Evolutionary conservation across 257 asterid genomes (phyloP).

Genomic region (Nemophila menziesii): DNA sequence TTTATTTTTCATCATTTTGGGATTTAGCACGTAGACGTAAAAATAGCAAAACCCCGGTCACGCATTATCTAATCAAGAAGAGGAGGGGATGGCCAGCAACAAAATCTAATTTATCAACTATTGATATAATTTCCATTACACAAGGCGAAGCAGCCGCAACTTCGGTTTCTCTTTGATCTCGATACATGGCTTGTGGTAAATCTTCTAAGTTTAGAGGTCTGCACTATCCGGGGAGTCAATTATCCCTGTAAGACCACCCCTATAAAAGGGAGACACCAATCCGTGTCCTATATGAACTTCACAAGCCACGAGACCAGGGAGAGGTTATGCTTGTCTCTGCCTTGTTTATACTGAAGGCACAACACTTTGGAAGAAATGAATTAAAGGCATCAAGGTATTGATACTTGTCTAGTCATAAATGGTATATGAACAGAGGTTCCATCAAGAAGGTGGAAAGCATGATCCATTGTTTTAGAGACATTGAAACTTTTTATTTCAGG

Average conservation of each 20-base stretch:
- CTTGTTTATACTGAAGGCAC: conserved; percentile 12
- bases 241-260: conserved; percentile 3
- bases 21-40: conserved; percentile 8
- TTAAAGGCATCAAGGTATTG: conserved; percentile 6
- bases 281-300: neutral
- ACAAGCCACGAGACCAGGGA: too few species aligned
- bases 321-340: conserved; percentile 10
- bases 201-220: neutral
- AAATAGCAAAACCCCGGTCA: conserved; percentile 9
- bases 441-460: too few species aligned
- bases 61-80: conserved; percentile 10
- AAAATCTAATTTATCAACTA: conserved; percentile 4
- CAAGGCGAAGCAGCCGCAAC: too few species aligned
- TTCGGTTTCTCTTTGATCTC: conserved; percentile 11
- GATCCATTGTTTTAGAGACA: too few species aligned
- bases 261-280: neutral
- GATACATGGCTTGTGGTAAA: conserved; percentile 7
- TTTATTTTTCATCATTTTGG: too few species aligned
- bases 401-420: conserved; percentile 1
- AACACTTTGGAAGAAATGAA: conserved; percentile 13
- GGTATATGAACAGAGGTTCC: too few species aligned
- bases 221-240: neutral
- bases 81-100: conserved; percentile 16
- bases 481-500: too few species aligned
- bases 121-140: neutral